These are phyloP conservation scores for Penicillium longicatenatum DNA, from an alignment of 495 filamentous ascomycete genomes.

Conservation along the genomic window DNA sequence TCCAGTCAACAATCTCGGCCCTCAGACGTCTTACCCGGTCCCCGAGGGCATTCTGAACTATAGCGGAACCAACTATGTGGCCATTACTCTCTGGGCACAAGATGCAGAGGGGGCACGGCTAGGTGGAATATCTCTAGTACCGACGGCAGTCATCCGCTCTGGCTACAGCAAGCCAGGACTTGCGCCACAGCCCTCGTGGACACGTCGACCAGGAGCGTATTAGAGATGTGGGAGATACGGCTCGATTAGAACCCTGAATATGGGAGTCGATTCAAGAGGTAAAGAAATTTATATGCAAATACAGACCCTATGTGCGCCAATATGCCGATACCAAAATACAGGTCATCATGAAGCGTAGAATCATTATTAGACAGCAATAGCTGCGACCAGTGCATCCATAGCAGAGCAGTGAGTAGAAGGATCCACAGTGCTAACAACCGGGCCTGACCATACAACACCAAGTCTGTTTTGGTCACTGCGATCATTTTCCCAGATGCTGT, in stretches of 20 bases:
- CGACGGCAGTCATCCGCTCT: slow-evolving; percentile 13
- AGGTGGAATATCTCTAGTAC: slow-evolving; percentile 51
- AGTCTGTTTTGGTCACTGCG: slow-evolving; percentile 51
- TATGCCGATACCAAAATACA: background rate
- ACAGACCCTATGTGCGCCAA: background rate
- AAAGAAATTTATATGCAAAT: background rate
- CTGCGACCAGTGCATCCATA: slow-evolving; percentile 70
- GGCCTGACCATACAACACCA: slow-evolving; percentile 59
- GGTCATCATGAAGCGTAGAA: slow-evolving; percentile 1
- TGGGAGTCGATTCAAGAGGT: background rate
- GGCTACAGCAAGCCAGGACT: slow-evolving; percentile 13
- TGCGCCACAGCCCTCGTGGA: slow-evolving; percentile 13
- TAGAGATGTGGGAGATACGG: background rate
- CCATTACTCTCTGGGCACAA: slow-evolving; percentile 64
- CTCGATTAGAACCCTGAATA: background rate
- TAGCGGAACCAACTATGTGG: slow-evolving; percentile 61
- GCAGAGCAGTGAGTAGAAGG: slow-evolving; percentile 67
- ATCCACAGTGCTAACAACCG: slow-evolving; percentile 42
- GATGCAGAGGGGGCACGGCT: slow-evolving; percentile 59
- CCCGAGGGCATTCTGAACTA: slow-evolving; percentile 70
- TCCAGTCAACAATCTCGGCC: slow-evolving; percentile 59
- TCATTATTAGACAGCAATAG: slow-evolving; percentile 40
- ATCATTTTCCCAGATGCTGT: slow-evolving; percentile 67
- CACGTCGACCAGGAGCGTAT: slow-evolving; percentile 7
- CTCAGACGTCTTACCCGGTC: slow-evolving; percentile 69